These are phyloP conservation scores for Rhododendron mucronatum DNA, from an alignment of 148 eudicot species.

Conservation along the genomic window DNA sequence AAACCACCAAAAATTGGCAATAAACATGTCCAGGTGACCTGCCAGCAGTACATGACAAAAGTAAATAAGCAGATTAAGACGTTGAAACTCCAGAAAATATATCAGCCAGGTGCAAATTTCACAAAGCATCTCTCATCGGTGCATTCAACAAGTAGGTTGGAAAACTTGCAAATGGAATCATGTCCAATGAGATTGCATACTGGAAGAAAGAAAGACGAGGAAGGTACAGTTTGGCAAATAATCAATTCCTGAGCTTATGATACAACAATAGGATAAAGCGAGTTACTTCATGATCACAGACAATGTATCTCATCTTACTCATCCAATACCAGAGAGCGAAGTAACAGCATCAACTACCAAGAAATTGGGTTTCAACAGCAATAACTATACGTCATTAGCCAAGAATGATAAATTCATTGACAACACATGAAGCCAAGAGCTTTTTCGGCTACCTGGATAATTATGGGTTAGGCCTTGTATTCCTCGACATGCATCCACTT, in stretches of 20 bases:
- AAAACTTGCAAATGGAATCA: not conserved
- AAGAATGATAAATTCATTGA: not conserved
- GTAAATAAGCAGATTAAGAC: not conserved
- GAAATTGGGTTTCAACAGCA: not conserved
- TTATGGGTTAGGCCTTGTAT: slow-evolving; percentile 32
- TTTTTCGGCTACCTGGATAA: slow-evolving; percentile 8
- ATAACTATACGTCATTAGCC: not conserved
- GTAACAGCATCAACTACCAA: not conserved
- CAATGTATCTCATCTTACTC: not conserved
- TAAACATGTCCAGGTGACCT: not conserved
- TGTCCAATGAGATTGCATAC: not conserved
- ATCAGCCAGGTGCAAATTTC: not conserved
- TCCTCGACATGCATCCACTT: slow-evolving; percentile 76
- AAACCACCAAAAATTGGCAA: not conserved
- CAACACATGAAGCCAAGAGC: not conserved
- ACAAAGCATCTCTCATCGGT: not conserved
- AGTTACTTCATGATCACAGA: not conserved
- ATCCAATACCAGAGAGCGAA: not conserved
- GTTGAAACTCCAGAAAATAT: not conserved
- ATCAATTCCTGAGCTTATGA: not conserved
- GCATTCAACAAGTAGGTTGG: not conserved
- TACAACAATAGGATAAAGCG: not conserved
- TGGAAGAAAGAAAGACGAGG: not conserved
- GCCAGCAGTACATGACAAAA: not conserved
- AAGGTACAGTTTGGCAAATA: not conserved